Evolutionary conservation across 441 rosid genomes (phyloP).

Genomic region (Eutrema salsugineum): DNA sequence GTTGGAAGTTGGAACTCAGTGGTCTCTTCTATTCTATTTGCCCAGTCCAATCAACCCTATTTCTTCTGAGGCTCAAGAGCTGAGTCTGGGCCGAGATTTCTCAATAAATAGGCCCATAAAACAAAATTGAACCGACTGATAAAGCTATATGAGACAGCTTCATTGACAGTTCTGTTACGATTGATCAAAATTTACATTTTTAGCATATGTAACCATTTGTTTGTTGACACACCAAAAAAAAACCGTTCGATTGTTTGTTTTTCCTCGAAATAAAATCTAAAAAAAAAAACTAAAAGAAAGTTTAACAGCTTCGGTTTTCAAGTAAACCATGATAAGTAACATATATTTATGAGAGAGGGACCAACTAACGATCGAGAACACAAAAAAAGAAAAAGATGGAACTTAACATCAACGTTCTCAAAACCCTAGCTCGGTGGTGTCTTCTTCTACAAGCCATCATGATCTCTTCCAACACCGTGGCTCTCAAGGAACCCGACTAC

Average conservation of each 20-base stretch:
- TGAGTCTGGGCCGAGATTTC: background rate
- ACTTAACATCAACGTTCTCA: background rate
- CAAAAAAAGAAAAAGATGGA: background rate
- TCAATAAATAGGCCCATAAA: background rate
- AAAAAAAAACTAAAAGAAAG: background rate
- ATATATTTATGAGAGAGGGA: background rate
- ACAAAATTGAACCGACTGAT: background rate
- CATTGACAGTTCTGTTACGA: background rate
- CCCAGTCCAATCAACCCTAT: background rate
- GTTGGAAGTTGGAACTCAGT: too few species aligned
- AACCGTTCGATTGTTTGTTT: background rate
- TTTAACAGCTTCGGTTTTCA: conserved; percentile 20
- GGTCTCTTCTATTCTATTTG: too few species aligned
- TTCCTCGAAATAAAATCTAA: background rate
- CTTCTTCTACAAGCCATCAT: conserved; percentile 23
- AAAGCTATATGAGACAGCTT: background rate
- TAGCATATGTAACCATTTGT: conserved; percentile 21
- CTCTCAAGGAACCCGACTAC: conserved; percentile 21
- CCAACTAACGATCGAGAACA: background rate
- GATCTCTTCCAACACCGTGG: conserved; percentile 13
- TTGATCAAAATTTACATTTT: background rate
- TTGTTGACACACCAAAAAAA: background rate
- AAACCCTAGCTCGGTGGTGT: conserved; percentile 18
- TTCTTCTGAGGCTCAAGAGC: background rate
- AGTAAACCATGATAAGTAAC: background rate